Base-by-base conservation (phyloP, 495 filamentous ascomycete genomes). In the Penicillium silybi region DNA sequence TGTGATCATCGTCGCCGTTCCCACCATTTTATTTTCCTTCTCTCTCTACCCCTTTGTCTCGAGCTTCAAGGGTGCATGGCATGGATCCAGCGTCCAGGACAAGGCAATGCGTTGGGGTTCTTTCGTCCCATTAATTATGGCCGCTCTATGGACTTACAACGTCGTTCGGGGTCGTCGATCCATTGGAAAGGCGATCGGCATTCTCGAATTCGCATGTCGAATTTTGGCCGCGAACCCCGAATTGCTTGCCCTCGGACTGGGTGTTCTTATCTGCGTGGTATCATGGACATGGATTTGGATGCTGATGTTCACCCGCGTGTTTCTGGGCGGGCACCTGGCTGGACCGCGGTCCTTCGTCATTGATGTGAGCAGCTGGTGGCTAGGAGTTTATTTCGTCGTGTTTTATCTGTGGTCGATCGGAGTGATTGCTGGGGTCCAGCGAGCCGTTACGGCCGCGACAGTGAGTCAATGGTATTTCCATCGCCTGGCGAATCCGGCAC, bases 391-490 rank as follows among this genome's bases (percentile, higher is more conserved):
- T 66, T 98, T 96, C 72, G 82, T 96, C 38, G 71, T 97, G 37
- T 86, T 96, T 72, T 98, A 96, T 61, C 77, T 97, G 52, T 98
- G 93, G 93, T 95, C 91, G 1, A 75, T 97, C 17, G 87, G 87
- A 17, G 81, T 97, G 47, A 80, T 91, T 59, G 81, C 86, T 25
- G 90, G 90, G 26, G 79, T 97, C 18, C 92, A 97, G 62, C 86
- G 93, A 49, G 81, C 89, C 37, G 91, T 91, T 17, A 96, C 93
- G 15, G 91, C 92, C 40, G 95, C 95, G 43, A 95, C 92, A 10
- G 93, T 97, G 32, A 92, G 87, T 17, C 95, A 98, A 66, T 98
- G 93, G 93, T 98, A 98, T 66, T 98, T 97, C 69, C 92, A 97
- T 69, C 88, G 93, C 46, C 85, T 95, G 48, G 80, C 83, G 19